phyloP scores from a whole-genome alignment of 2,329 filamentous ascomycete genomes.

The Stylonectria norvegica region DNA sequence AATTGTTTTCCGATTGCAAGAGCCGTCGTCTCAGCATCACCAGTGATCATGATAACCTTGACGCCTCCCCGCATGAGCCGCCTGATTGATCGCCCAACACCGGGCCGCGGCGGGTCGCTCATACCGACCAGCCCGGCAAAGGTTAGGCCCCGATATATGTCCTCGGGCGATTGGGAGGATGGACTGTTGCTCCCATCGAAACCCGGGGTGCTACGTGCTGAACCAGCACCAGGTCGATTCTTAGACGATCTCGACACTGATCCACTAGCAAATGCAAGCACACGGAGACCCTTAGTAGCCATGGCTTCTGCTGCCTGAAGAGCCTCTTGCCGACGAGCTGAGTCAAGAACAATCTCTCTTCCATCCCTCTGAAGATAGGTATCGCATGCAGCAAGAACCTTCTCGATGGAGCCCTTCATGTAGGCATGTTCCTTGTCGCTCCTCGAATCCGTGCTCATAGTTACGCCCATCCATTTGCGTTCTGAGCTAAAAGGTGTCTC shows the following conservation, averaged over 20 bases:
- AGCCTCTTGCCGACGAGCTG: slow-evolving; percentile 68
- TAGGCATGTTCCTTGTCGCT: slow-evolving; percentile 78
- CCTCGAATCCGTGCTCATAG: slow-evolving; percentile 62
- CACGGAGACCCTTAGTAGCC: slow-evolving; percentile 84
- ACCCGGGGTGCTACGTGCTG: slow-evolving; percentile 51
- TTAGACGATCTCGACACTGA: slow-evolving; percentile 50
- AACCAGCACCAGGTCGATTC: slow-evolving; percentile 36
- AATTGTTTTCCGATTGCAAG: slow-evolving; percentile 90
- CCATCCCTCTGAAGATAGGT: slow-evolving; percentile 86
- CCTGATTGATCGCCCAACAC: slow-evolving; percentile 84
- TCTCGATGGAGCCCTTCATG: slow-evolving; percentile 92
- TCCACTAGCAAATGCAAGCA: slow-evolving; percentile 91
- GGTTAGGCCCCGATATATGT: slow-evolving; percentile 75
- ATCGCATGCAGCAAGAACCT: slow-evolving; percentile 80
- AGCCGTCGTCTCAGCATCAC: slow-evolving; percentile 91
- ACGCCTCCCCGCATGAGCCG: slow-evolving; percentile 91
- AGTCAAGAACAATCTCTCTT: slow-evolving; percentile 80
- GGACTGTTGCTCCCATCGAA: slow-evolving; percentile 38
- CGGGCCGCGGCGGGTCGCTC: slow-evolving; percentile 91
- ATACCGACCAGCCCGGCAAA: slow-evolving; percentile 95
- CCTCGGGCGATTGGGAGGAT: slow-evolving; percentile 54
- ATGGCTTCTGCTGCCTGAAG: slow-evolving; percentile 77
- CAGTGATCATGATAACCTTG: slow-evolving; percentile 98
- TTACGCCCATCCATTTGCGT: slow-evolving; percentile 98
- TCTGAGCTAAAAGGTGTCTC: slow-evolving; percentile 97